A percentile compares a stretch with the other conserved stretches of the same genome.
Evolutionary conservation across 306 rosid species (phyloP).

Genomic region (Echinosophora koreensis): DNA sequence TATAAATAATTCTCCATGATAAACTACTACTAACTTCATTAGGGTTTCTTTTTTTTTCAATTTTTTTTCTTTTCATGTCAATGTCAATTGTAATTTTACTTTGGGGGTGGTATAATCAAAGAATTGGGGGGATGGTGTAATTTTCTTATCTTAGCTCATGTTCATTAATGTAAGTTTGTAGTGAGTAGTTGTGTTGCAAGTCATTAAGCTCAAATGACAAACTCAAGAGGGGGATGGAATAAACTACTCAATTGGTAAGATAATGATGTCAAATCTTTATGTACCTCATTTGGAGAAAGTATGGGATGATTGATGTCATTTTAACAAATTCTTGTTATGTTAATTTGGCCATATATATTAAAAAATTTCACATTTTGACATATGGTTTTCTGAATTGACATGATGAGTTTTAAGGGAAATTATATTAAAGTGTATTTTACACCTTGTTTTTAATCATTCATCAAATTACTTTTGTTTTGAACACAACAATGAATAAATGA

Average conservation of each 20-base stretch:
- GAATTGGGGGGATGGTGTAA: constrained; percentile 64
- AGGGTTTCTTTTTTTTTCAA: constrained; percentile 5
- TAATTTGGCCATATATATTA: neutral
- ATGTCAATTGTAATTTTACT: constrained; percentile 53
- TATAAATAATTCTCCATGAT: constrained; percentile 63
- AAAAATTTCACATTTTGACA: neutral
- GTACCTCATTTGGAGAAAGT: constrained; percentile 9
- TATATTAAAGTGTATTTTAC: too few relatives aligned
- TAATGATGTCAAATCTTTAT: constrained; percentile 27
- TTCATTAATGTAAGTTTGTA: constrained; percentile 47
- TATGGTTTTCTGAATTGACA: neutral
- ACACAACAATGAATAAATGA: too few relatives aligned
- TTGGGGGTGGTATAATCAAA: constrained; percentile 54
- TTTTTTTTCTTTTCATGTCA: neutral
- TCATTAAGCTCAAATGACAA: constrained; percentile 53
- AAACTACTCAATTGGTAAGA: constrained; percentile 38
- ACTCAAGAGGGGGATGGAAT: constrained; percentile 46
- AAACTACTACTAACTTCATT: constrained; percentile 26
- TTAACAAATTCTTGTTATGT: neutral
- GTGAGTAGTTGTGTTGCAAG: constrained; percentile 40
- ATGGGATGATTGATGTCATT: constrained; percentile 29
- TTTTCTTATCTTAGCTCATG: constrained; percentile 20
- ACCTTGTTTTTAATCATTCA: too few relatives aligned
- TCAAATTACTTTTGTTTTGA: too few relatives aligned
- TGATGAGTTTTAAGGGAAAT: neutral